phyloP scores from a whole-genome alignment of 208 protist species.

The Herpetomonas tarakana region DNA sequence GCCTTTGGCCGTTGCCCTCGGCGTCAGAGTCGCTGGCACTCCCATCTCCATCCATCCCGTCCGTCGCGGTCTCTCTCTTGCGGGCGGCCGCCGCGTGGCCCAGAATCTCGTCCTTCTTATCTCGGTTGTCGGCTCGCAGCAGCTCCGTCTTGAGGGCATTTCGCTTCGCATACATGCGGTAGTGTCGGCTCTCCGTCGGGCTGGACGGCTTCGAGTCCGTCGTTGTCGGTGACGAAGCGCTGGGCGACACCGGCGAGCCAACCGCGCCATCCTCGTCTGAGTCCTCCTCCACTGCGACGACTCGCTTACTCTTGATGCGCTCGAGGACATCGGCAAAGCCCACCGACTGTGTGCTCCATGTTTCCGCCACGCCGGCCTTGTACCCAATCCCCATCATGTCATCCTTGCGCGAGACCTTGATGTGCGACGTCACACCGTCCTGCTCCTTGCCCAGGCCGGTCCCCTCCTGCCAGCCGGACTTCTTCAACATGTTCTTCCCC shows the following conservation, averaged over 20 bases:
- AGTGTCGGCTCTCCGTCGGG: constrained; percentile 51
- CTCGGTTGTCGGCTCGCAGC: constrained; percentile 32
- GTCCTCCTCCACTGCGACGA: constrained; percentile 23
- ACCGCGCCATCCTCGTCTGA: constrained; percentile 22
- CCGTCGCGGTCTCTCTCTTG: constrained; percentile 27
- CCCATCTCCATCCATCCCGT: constrained; percentile 1
- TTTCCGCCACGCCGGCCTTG: constrained; percentile 70
- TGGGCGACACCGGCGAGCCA: constrained; percentile 8
- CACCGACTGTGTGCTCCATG: constrained; percentile 84
- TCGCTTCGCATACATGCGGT: constrained; percentile 83
- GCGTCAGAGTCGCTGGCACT: constrained; percentile 2
- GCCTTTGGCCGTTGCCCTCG: background rate
- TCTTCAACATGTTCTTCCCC: constrained; percentile 85
- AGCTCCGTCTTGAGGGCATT: constrained; percentile 85
- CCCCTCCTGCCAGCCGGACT: constrained; percentile 91
- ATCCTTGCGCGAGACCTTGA: constrained; percentile 89
- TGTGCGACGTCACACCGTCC: constrained; percentile 76
- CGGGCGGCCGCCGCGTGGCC: constrained; percentile 34
- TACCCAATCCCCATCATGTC: constrained; percentile 88
- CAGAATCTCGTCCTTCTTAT: constrained; percentile 58
- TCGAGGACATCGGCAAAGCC: constrained; percentile 84
- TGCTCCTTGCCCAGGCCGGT: constrained; percentile 81
- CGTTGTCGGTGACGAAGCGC: constrained; percentile 17
- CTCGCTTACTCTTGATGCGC: constrained; percentile 46
- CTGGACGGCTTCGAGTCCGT: constrained; percentile 8